These are phyloP conservation scores for Stephania japonica DNA, from an alignment of 164 flowering plant species.

Conservation along the genomic window DNA sequence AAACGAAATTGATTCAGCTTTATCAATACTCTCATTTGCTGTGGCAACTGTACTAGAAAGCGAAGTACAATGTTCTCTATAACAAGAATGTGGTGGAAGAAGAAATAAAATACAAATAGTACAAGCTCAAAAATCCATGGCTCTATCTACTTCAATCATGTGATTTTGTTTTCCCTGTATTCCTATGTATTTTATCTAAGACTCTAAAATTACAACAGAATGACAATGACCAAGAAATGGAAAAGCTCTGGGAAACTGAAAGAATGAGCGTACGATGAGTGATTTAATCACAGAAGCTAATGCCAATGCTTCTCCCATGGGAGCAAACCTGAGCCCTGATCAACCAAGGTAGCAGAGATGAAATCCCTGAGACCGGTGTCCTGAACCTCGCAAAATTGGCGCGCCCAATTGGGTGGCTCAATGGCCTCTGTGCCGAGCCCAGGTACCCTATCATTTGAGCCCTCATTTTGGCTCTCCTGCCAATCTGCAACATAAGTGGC, in stretches of 20 bases:
- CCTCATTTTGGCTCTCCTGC: constrained; percentile 73
- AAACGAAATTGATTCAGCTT: not conserved
- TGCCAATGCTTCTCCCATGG: constrained; percentile 57
- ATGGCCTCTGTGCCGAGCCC: constrained; percentile 90
- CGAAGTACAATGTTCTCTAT: not conserved
- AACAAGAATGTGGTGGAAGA: not conserved
- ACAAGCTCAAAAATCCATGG: not conserved
- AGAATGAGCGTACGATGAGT: too few relatives aligned
- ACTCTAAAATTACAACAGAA: not conserved
- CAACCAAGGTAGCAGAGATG: constrained; percentile 53
- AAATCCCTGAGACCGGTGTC: constrained; percentile 82
- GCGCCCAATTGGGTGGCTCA: constrained; percentile 78
- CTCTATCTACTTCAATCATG: constrained; percentile 1
- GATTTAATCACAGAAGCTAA: not conserved
- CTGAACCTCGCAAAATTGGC: constrained; percentile 79
- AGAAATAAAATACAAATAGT: not conserved
- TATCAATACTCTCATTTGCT: not conserved
- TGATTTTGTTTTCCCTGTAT: not conserved
- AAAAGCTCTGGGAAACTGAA: too few relatives aligned
- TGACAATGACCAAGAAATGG: not conserved
- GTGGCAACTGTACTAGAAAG: not conserved
- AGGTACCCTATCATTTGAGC: constrained; percentile 86
- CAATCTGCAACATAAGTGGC: constrained; percentile 92
- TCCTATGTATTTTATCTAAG: not conserved
- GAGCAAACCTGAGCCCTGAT: constrained; percentile 43